phyloP scores from a whole-genome alignment of 371 early-diverging fungal species.

The Sporodiniella umbellata region DNA sequence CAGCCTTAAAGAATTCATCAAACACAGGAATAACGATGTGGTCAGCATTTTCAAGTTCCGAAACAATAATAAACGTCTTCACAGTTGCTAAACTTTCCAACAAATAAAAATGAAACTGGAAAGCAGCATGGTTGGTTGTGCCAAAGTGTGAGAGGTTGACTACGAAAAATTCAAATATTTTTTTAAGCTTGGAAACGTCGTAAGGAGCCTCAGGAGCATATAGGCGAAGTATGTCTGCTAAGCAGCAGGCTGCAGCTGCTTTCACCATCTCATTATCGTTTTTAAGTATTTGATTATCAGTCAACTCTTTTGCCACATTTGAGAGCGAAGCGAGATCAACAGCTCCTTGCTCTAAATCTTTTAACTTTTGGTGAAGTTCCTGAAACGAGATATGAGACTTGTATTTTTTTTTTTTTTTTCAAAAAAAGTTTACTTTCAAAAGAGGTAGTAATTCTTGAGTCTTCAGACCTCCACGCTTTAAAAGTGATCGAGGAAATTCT shows the following conservation, averaged over 20 bases:
- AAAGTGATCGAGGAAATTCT: constrained; percentile 8
- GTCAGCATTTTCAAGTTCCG: constrained; percentile 31
- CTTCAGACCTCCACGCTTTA: constrained; percentile 12
- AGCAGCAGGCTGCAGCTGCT: constrained; percentile 79
- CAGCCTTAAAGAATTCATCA: constrained; percentile 20
- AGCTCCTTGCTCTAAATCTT: constrained; percentile 28
- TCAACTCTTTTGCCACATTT: constrained; percentile 64
- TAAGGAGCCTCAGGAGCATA: constrained; percentile 94
- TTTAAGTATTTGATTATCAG: constrained; percentile 59
- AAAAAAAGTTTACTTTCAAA: constrained; percentile 13
- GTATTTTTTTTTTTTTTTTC: not conserved
- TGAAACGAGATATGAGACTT: too few relatives aligned
- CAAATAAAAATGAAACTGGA: constrained; percentile 72
- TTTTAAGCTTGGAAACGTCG: constrained; percentile 65
- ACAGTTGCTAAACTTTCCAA: constrained; percentile 85
- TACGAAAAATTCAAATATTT: constrained; percentile 76
- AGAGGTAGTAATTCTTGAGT: constrained; percentile 14
- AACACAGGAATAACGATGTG: constrained; percentile 14
- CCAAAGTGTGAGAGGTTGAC: constrained; percentile 67
- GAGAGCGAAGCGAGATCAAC: constrained; percentile 51
- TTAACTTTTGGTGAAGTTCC: constrained; percentile 30
- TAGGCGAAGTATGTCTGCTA: constrained; percentile 88
- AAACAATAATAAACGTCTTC: constrained; percentile 75
- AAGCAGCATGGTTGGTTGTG: constrained; percentile 53
- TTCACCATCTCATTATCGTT: constrained; percentile 82